Percentiles rank a stretch among this genome's conserved stretches.
Evolutionary conservation across 2,329 filamentous ascomycete species (phyloP).

Genomic region (Ramichloridium luteum): DNA sequence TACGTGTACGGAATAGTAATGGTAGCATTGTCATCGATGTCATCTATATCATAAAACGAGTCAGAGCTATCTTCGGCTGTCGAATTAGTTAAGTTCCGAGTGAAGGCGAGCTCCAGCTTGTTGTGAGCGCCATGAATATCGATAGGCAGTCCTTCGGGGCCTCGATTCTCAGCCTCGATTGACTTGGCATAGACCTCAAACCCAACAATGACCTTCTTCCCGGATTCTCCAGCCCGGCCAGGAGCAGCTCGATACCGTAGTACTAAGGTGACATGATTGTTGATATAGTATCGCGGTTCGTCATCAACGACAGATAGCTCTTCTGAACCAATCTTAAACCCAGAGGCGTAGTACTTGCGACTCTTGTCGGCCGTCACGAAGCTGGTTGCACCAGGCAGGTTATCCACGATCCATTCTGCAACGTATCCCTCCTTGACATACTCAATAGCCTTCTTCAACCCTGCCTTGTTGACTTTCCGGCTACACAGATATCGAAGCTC

Average conservation of each 20-base stretch:
- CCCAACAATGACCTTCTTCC: slow-evolving; percentile 70
- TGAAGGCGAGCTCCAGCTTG: slow-evolving; percentile 57
- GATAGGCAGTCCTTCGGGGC: slow-evolving; percentile 53
- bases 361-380: slow-evolving; percentile 78
- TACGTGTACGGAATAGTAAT: slow-evolving; percentile 75
- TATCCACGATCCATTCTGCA: slow-evolving; percentile 90
- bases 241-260: slow-evolving; percentile 64
- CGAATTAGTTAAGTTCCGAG: slow-evolving; percentile 47
- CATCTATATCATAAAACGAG: slow-evolving; percentile 43
- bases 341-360: slow-evolving; percentile 77
- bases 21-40: slow-evolving; percentile 51
- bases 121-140: slow-evolving; percentile 52
- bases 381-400: slow-evolving; percentile 75
- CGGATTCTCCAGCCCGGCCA: slow-evolving; percentile 53
- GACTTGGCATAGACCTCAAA: slow-evolving; percentile 89
- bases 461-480: slow-evolving; percentile 49
- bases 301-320: slow-evolving; percentile 50
- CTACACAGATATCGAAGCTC: slow-evolving; percentile 63
- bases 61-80: slow-evolving; percentile 41
- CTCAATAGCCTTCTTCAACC: slow-evolving; percentile 55
- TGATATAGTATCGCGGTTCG: slow-evolving; percentile 58
- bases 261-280: slow-evolving; percentile 81
- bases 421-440: slow-evolving; percentile 70
- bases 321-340: slow-evolving; percentile 76
- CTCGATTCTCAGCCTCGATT: slow-evolving; percentile 50